Percentiles rank a stretch among this genome's conserved stretches.
phyloP scores from a whole-genome alignment of 2,329 filamentous ascomycete species.

The Trichoderma aggressivum region DNA sequence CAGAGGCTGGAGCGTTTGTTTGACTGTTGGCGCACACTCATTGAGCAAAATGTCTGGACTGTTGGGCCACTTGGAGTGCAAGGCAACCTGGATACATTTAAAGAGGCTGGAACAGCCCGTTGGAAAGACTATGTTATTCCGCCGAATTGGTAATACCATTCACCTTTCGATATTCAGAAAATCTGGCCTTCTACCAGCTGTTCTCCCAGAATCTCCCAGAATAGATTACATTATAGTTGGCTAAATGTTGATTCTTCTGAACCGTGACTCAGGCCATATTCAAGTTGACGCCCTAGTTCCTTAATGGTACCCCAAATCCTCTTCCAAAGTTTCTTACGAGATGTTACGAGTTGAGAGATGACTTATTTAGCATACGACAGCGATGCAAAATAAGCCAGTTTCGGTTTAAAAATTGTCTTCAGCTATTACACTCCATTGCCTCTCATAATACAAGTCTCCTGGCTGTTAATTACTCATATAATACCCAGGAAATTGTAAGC shows the following conservation, averaged over 20 bases:
- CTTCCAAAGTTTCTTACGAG: not conserved
- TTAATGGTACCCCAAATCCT: not conserved
- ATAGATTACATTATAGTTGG: not conserved
- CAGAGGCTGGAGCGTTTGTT: constrained; percentile 19
- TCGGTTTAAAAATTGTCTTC: not conserved
- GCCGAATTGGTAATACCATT: constrained; percentile 16
- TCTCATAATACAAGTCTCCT: not conserved
- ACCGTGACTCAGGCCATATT: not conserved
- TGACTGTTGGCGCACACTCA: constrained; percentile 13
- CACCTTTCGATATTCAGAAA: not conserved
- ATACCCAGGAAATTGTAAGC: too few species aligned
- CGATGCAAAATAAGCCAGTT: not conserved
- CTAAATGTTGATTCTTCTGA: not conserved
- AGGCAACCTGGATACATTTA: constrained; percentile 15
- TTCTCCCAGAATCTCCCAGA: not conserved
- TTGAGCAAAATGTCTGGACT: constrained; percentile 17
- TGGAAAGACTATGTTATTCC: constrained; percentile 19
- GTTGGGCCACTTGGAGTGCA: constrained; percentile 19
- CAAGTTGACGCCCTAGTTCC: not conserved
- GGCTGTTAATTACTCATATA: too few species aligned
- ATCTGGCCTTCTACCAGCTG: not conserved
- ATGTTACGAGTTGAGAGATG: not conserved
- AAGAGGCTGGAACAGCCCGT: constrained; percentile 10
- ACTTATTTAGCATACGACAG: not conserved
- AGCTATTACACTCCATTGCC: not conserved